phyloP scores from a whole-genome alignment of 192 early-diverging fungal species.

The Coemansia sp. region DNA sequence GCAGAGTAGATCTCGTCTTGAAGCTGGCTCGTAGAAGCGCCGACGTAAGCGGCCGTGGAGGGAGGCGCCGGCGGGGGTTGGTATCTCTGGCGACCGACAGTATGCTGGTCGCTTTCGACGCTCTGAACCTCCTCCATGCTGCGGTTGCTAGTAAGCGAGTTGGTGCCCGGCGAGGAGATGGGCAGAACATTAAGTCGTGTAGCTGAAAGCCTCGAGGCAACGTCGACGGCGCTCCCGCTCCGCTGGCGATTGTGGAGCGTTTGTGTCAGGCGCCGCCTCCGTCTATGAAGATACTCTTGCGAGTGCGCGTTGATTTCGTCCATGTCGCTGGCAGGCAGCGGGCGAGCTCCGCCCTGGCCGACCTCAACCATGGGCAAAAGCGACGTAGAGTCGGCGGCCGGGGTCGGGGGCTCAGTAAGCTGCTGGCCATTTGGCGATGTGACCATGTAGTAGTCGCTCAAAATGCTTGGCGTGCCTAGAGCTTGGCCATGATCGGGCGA shows the following conservation, averaged over 20 bases:
- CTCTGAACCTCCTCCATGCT: constrained; percentile 23
- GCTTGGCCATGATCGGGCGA: not conserved
- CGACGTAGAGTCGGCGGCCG: constrained; percentile 27
- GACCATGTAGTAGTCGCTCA: constrained; percentile 38
- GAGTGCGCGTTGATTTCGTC: constrained; percentile 52
- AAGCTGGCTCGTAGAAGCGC: constrained; percentile 7
- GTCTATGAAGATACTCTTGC: constrained; percentile 52
- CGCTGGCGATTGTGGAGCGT: constrained; percentile 55
- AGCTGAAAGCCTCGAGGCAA: constrained; percentile 29
- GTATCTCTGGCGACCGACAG: not conserved
- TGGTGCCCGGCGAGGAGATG: constrained; percentile 31
- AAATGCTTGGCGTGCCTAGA: constrained; percentile 9
- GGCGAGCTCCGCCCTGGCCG: constrained; percentile 19
- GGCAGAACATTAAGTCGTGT: constrained; percentile 27
- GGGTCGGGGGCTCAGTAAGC: constrained; percentile 12
- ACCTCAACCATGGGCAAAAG: constrained; percentile 51
- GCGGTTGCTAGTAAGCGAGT: constrained; percentile 31
- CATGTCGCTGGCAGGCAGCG: constrained; percentile 29
- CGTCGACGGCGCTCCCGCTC: constrained; percentile 42
- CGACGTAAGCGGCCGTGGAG: constrained; percentile 1
- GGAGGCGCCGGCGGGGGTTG: constrained; percentile 12
- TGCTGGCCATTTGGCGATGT: constrained; percentile 30
- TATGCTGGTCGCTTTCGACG: not conserved
- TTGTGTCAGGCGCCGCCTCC: constrained; percentile 50
- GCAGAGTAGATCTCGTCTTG: constrained; percentile 12